Conservation (phyloP, 1,284 basidiomycete genomes). For the Cutaneotrichosporon spelunceum region DNA sequence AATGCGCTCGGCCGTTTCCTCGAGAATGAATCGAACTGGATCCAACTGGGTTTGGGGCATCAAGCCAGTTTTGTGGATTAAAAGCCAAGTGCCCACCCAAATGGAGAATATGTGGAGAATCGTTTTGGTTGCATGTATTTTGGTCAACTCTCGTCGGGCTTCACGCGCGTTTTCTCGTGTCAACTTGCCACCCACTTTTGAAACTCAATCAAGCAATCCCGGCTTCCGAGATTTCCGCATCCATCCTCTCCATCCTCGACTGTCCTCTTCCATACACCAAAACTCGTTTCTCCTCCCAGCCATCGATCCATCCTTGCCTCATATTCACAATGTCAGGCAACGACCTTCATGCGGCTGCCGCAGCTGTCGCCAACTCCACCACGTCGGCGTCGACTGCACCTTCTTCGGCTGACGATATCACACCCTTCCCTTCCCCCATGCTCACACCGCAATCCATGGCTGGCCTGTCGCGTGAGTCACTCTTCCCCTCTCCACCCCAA, state of each 20-base stretch:
- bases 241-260: too few relatives aligned
- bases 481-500: not conserved
- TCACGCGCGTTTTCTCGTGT: too few relatives aligned
- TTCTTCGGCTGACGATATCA: slow-evolving; percentile 40
- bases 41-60: too few relatives aligned
- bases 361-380: slow-evolving; percentile 10
- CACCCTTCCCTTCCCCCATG: slow-evolving; percentile 46
- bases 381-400: slow-evolving; percentile 16
- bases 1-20: too few relatives aligned
- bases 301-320: not conserved
- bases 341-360: slow-evolving; percentile 15
- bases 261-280: not conserved
- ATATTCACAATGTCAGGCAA: slow-evolving; percentile 10
- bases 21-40: too few relatives aligned
- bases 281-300: not conserved
- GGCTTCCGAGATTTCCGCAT: not conserved
- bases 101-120: too few relatives aligned
- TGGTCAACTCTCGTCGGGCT: too few relatives aligned
- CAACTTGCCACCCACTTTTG: not conserved
- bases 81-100: too few relatives aligned
- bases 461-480: slow-evolving; percentile 40
- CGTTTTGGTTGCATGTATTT: too few relatives aligned
- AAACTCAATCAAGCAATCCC: not conserved
- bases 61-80: too few relatives aligned
- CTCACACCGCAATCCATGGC: slow-evolving; percentile 39